Conservation (phyloP, 176 grass and related monocot species). For the Carex scoparia region DNA sequence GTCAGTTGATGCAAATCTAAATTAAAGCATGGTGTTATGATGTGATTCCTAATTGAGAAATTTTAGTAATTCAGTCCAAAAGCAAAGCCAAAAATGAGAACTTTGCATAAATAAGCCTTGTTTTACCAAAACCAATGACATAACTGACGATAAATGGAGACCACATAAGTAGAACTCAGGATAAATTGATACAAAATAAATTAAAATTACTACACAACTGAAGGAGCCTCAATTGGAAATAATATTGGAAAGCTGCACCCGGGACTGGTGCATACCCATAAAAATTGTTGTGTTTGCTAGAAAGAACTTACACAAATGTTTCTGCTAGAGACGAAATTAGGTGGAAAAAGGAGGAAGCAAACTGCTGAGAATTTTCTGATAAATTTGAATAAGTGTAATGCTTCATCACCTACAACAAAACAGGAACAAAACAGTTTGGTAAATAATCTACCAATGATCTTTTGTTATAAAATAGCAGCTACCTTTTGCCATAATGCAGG, state of each 20-base stretch:
- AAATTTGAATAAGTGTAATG: conserved; percentile 95
- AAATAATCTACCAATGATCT: background rate
- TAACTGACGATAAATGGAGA: background rate
- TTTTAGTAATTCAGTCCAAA: background rate
- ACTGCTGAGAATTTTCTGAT: conserved; percentile 89
- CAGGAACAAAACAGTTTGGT: conserved; percentile 20
- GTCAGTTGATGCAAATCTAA: background rate
- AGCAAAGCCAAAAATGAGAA: background rate
- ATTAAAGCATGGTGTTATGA: background rate
- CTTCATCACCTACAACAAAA: conserved; percentile 86
- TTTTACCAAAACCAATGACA: background rate
- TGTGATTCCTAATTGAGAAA: background rate
- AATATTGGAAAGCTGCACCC: background rate
- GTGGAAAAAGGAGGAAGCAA: conserved; percentile 91
- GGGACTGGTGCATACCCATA: background rate
- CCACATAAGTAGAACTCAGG: background rate
- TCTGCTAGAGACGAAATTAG: conserved; percentile 92
- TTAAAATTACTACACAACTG: background rate
- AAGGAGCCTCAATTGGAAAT: background rate
- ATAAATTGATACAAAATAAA: background rate
- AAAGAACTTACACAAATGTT: conserved; percentile 95
- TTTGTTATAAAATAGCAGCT: background rate
- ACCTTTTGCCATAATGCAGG: background rate
- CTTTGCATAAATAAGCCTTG: background rate
- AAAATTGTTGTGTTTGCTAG: background rate